Evolutionary conservation across 2,329 filamentous ascomycete genomes (phyloP).

Genomic region (Aureobasidium leucospermi): DNA sequence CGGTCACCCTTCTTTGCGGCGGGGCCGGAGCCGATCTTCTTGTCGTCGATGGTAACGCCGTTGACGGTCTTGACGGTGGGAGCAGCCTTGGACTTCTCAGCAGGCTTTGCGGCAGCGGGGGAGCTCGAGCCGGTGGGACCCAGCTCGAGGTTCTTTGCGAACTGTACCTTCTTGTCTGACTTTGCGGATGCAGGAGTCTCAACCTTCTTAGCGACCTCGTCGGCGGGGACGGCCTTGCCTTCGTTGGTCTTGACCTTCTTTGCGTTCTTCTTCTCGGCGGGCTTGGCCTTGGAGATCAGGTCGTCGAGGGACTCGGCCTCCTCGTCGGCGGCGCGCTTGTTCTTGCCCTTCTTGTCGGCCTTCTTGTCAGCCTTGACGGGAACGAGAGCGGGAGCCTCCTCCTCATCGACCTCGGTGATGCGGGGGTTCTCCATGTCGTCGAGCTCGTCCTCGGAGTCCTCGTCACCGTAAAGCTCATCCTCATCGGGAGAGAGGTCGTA

Average conservation of each 20-base stretch:
- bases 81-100: constrained; percentile 41
- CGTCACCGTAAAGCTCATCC: constrained; percentile 57
- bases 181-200: constrained; percentile 45
- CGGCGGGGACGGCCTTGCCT: constrained; percentile 64
- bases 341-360: constrained; percentile 63
- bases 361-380: constrained; percentile 36
- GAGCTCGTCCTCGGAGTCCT: constrained; percentile 46
- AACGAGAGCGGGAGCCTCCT: constrained; percentile 54
- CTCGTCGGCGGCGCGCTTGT: constrained; percentile 81
- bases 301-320: constrained; percentile 63
- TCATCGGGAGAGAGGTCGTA: constrained; percentile 77
- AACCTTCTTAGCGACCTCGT: constrained; percentile 50
- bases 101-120: constrained; percentile 27
- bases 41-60: constrained; percentile 90
- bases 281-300: constrained; percentile 67
- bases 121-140: constrained; percentile 71
- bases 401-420: constrained; percentile 75
- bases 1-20: constrained; percentile 84
- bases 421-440: constrained; percentile 67
- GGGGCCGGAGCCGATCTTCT: constrained; percentile 79
- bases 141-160: constrained; percentile 97
- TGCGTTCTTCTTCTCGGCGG: constrained; percentile 77
- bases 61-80: constrained; percentile 71
- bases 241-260: constrained; percentile 99
- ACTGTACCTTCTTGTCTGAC: constrained; percentile 92